phyloP scores from a whole-genome alignment of 331 rosid species.

The Malus hybrid region DNA sequence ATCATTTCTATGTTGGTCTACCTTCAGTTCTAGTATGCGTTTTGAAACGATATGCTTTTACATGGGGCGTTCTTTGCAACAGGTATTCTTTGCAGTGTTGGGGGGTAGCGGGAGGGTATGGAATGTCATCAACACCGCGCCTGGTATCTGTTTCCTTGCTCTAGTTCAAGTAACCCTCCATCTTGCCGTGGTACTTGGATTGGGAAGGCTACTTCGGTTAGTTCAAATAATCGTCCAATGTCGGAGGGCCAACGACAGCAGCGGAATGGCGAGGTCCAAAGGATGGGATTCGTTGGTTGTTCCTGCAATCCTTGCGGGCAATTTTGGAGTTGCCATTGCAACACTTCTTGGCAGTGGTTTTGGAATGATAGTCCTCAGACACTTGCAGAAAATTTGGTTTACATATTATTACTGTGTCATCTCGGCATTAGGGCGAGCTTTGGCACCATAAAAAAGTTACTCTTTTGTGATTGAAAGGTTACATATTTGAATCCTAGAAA shows the following conservation, averaged over 20 bases:
- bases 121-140: conserved; percentile 60
- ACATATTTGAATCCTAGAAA: too few species aligned
- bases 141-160: conserved; percentile 54
- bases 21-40: not conserved
- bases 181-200: conserved; percentile 55
- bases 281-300: conserved; percentile 66
- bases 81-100: conserved; percentile 60
- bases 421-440: too few species aligned
- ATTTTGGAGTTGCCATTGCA: conserved; percentile 54
- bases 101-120: conserved; percentile 69
- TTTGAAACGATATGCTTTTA: not conserved
- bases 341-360: conserved; percentile 64
- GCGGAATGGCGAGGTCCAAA: conserved; percentile 76
- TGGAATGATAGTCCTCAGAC: conserved; percentile 36
- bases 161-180: conserved; percentile 50
- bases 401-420: not conserved
- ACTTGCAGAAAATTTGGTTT: not conserved
- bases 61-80: not conserved
- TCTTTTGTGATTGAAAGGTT: too few species aligned
- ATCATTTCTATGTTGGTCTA: not conserved
- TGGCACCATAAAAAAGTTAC: too few species aligned
- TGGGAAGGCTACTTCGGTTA: conserved; percentile 35
- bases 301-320: conserved; percentile 72
- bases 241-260: conserved; percentile 88
- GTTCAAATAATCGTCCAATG: conserved; percentile 20